These are phyloP conservation scores for Xerocomus brunneocitrinus DNA, from an alignment of 768 basidiomycete species.

Conservation along the genomic window DNA sequence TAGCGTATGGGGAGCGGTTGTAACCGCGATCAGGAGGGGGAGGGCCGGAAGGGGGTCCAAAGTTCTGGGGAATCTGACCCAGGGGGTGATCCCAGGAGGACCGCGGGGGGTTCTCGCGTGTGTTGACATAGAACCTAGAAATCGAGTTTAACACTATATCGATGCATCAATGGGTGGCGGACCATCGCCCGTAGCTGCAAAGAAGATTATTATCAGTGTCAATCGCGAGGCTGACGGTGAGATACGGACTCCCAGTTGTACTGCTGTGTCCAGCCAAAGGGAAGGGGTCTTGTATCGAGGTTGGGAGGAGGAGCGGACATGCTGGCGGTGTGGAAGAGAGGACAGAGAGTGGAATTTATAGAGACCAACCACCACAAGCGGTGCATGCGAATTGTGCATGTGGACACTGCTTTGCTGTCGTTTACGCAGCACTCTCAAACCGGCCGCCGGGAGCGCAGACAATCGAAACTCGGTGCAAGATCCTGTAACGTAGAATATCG, in stretches of 20 bases:
- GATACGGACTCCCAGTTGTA: conserved; percentile 60
- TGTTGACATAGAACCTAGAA: conserved; percentile 76
- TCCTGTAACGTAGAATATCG: conserved; percentile 25
- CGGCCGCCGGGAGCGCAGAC: conserved; percentile 15
- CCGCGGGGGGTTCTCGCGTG: conserved; percentile 52
- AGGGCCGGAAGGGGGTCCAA: conserved; percentile 35
- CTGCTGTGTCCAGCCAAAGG: conserved; percentile 64
- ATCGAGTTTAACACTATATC: background rate
- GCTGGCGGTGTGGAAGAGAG: conserved; percentile 23
- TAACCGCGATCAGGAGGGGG: conserved; percentile 44
- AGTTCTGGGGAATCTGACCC: conserved; percentile 39
- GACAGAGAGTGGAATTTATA: conserved; percentile 22
- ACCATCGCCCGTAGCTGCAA: conserved; percentile 66
- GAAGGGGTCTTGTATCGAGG: conserved; percentile 59
- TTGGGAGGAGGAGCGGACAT: conserved; percentile 45
- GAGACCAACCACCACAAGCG: conserved; percentile 9
- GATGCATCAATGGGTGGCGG: conserved; percentile 13
- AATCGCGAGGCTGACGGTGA: conserved; percentile 12
- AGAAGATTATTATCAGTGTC: conserved; percentile 22
- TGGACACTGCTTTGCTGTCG: conserved; percentile 32
- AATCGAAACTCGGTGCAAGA: conserved; percentile 1
- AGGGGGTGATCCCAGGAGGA: conserved; percentile 69
- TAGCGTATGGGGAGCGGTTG: conserved; percentile 30
- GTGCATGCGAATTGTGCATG: conserved; percentile 19
- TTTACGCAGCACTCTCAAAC: conserved; percentile 20